Evolutionary conservation across 148 eudicot species (phyloP), one percentile per base, ranked within the genome.

Genomic region (Rhododendron henanense): DNA sequence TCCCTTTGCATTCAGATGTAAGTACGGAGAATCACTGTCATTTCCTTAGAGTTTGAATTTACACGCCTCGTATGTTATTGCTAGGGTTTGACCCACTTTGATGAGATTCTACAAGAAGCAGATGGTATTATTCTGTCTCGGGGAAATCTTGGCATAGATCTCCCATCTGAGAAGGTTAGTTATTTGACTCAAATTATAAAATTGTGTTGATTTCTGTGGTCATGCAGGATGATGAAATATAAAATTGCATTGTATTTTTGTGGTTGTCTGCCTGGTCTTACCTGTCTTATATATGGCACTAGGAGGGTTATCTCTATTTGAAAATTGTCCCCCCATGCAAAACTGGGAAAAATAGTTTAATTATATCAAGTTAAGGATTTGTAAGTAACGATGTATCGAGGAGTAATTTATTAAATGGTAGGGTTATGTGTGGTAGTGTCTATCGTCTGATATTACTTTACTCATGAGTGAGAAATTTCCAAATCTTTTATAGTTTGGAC

Each of bases 111-210:
- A 63, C 92, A 93, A 90, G 98, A 94, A 89, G 98, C 98, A 71
- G 99, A 96, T 92, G 99, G 99, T 57, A 95, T 96, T 86, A 96
- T 96, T 79, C 97, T 96, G 86, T 96, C 99, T 15, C 99, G 99
- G 85, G 99, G 99, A 87, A 96, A 95, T 91, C 95, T 96, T 92
- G 99, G 99, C 37, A 95, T 96, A 61, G 99, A 96, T 93, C 98
- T 95, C 65, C 98, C 99, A 85, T 97, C 98, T 5, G 97, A 96
- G 90, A 96, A 96, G 99, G 99, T 96, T 86, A 75, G 88, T 83
- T 33, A 31, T 37, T 83, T 3, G 65, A 16, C 15, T 74, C n/a
- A 7, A 71, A 13, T 35, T 44, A 25, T 45, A 8, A 45, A 14
- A 15, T 25, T 48, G 63, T 9, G 0, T 18, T 31, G 11, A 28